phyloP scores from a whole-genome alignment of 106 monocot species.

The Dioscorea alata region DNA sequence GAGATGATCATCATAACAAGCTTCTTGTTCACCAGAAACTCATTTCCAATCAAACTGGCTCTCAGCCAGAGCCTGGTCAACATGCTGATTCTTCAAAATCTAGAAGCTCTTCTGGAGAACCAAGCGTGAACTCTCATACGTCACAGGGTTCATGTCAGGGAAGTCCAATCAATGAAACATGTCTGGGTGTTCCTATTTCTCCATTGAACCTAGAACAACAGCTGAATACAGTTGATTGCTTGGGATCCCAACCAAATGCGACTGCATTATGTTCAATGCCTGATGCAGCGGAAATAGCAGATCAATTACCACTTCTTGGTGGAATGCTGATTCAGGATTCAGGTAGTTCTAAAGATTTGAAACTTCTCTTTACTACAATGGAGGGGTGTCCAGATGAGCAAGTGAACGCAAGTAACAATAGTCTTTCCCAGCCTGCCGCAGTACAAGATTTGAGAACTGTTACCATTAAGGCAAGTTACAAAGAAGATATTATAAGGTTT shows the following conservation, averaged over 20 bases:
- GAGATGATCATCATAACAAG: constrained; percentile 4
- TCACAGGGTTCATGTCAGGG: constrained; percentile 49
- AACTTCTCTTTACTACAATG: constrained; percentile 21
- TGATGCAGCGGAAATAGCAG: neutral
- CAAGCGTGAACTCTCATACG: constrained; percentile 21
- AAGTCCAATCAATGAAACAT: constrained; percentile 17
- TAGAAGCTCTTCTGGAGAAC: constrained; percentile 39
- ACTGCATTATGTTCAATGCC: neutral
- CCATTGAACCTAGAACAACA: constrained; percentile 9
- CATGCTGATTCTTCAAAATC: constrained; percentile 18
- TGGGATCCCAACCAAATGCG: constrained; percentile 8
- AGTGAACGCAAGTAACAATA: neutral
- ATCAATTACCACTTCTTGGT: constrained; percentile 13
- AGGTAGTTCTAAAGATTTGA: constrained; percentile 61
- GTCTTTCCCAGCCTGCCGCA: neutral
- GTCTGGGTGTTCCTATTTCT: constrained; percentile 1
- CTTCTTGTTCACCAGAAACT: constrained; percentile 1
- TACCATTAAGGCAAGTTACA: constrained; percentile 56
- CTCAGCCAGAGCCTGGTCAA: constrained; percentile 14
- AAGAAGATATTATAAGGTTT: constrained; percentile 66
- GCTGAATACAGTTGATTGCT: neutral
- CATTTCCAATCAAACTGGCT: constrained; percentile 3
- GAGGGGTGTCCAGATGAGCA: constrained; percentile 15
- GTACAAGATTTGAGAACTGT: constrained; percentile 21
- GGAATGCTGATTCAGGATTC: constrained; percentile 46